Evolutionary conservation across 805 yeast species (phyloP).

Genomic region (Metschnikowia peoriensis): DNA sequence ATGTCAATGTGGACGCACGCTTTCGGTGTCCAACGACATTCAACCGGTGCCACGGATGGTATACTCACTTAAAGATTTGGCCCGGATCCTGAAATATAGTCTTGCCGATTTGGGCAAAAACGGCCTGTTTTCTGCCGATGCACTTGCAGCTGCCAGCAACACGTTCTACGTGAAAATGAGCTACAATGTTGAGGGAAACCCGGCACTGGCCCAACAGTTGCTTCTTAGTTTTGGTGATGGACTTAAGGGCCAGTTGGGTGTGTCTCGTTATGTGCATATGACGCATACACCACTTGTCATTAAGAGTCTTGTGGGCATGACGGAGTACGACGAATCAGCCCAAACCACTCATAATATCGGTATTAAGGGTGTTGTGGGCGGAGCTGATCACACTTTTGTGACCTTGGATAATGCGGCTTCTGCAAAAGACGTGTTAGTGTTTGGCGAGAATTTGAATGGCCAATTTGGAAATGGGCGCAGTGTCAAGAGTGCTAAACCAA

Average conservation of each 20-base stretch:
- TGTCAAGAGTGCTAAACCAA: slow-evolving; percentile 56
- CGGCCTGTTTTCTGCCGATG: slow-evolving; percentile 29
- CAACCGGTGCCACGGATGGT: slow-evolving; percentile 65
- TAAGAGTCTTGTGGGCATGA: slow-evolving; percentile 18
- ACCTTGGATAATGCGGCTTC: slow-evolving; percentile 48
- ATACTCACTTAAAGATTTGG: slow-evolving; percentile 36
- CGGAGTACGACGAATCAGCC: slow-evolving; percentile 15
- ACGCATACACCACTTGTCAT: slow-evolving; percentile 65
- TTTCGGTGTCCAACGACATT: slow-evolving; percentile 61
- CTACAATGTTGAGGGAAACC: slow-evolving; percentile 20
- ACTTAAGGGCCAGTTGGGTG: slow-evolving; percentile 80
- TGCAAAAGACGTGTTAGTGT: slow-evolving; percentile 57
- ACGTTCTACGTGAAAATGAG: slow-evolving; percentile 39
- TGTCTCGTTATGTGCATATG: slow-evolving; percentile 71
- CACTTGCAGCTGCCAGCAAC: slow-evolving; percentile 69
- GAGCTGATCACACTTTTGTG: slow-evolving; percentile 63
- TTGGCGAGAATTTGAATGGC: slow-evolving; percentile 85
- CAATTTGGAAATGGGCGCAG: slow-evolving; percentile 84
- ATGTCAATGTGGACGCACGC: slow-evolving; percentile 82
- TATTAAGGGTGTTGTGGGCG: slow-evolving; percentile 50
- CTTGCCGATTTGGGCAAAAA: slow-evolving; percentile 11
- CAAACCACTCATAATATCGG: slow-evolving; percentile 11
- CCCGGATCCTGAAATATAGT: slow-evolving; percentile 15
- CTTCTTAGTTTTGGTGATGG: slow-evolving; percentile 80
- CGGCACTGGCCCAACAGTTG: slow-evolving; percentile 21